phyloP scores from a whole-genome alignment of 1,139 yeast species.

The Zygosaccharomyces sapae region DNA sequence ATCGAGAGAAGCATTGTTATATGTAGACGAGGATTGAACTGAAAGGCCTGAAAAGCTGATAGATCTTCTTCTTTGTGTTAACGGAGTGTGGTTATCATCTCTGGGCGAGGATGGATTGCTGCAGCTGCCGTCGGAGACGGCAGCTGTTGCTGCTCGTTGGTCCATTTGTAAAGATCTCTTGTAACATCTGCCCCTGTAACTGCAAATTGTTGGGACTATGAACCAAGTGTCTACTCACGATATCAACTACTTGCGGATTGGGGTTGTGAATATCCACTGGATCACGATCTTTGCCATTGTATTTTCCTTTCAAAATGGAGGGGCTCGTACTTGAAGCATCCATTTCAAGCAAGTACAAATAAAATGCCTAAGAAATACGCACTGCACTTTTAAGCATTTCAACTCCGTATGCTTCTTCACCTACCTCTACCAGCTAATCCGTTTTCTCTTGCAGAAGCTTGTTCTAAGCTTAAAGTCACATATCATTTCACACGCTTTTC shows the following conservation, averaged over 20 bases:
- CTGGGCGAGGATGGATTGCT: too few species aligned
- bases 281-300: not conserved
- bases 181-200: conserved; percentile 86
- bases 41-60: conserved; percentile 33
- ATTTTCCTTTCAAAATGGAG: not conserved
- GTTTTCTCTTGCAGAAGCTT: too few species aligned
- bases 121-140: too few species aligned
- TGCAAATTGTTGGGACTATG: conserved; percentile 44
- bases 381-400: too few species aligned
- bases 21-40: conserved; percentile 19
- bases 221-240: conserved; percentile 56
- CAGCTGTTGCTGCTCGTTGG: conserved; percentile 23
- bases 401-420: too few species aligned
- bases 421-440: too few species aligned
- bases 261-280: conserved; percentile 46
- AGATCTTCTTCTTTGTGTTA: conserved; percentile 28
- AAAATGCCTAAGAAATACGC: not conserved
- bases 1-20: conserved; percentile 31
- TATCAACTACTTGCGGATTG: conserved; percentile 50
- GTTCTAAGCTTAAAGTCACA: too few species aligned
- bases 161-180: conserved; percentile 75
- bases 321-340: not conserved
- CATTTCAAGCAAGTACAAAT: not conserved
- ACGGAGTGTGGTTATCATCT: not conserved
- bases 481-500: not conserved